Conservation (phyloP, 306 rosid genomes). For the Ammopiptanthus mongolicus region DNA sequence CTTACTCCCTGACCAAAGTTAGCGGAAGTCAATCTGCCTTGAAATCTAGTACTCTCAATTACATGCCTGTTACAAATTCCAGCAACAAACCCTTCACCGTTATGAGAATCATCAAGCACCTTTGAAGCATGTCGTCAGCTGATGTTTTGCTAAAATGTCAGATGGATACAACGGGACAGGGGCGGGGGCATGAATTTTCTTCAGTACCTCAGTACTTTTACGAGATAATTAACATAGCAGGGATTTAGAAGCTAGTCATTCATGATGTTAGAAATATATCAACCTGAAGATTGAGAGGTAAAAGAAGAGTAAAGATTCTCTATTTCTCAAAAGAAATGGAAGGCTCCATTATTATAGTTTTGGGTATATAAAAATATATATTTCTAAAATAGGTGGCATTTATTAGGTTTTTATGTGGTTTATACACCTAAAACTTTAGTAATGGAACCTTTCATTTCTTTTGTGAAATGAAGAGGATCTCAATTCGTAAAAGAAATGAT, state of each 20-base stretch:
- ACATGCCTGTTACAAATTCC: slow-evolving; percentile 34
- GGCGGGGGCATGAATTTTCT: not conserved
- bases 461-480: no score
- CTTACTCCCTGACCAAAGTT: slow-evolving; percentile 17
- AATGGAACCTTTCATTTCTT: no score
- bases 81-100: slow-evolving; percentile 27
- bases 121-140: slow-evolving; percentile 31
- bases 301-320: no score
- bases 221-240: slow-evolving; percentile 3
- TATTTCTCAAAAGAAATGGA: no score
- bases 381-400: no score
- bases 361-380: no score
- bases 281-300: not conserved
- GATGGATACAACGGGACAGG: not conserved
- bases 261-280: not conserved
- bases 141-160: not conserved
- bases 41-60: slow-evolving; percentile 22
- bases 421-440: no score
- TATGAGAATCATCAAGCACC: slow-evolving; percentile 33
- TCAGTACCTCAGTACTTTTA: not conserved
- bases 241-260: slow-evolving; percentile 11
- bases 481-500: not conserved
- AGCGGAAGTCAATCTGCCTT: slow-evolving; percentile 32
- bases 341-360: no score
- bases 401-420: no score